Evolutionary conservation across 495 filamentous ascomycete species (phyloP).

Genomic region (Sordaria brevicollis): DNA sequence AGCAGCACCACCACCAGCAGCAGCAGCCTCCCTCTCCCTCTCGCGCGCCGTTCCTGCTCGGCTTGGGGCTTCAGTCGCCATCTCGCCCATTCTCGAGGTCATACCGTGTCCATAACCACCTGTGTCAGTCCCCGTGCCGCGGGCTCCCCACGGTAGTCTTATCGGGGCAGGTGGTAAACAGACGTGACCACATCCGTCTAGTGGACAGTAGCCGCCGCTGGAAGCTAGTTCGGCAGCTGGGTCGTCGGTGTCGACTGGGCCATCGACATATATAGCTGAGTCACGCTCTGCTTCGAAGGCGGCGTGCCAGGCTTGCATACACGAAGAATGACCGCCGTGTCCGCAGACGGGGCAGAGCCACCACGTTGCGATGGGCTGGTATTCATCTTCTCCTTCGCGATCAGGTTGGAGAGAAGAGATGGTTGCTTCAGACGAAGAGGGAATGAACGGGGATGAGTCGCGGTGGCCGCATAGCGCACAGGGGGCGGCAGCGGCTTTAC

Average conservation of each 20-base stretch:
- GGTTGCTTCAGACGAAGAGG: not conserved
- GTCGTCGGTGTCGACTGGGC: constrained; percentile 2
- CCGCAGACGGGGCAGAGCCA: constrained; percentile 65
- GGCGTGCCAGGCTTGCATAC: constrained; percentile 55
- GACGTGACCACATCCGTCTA: constrained; percentile 62
- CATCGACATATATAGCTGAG: not conserved
- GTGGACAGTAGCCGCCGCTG: constrained; percentile 62
- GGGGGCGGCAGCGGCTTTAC: constrained; percentile 28
- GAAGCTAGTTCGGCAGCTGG: constrained; percentile 27
- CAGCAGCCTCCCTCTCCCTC: constrained; percentile 2
- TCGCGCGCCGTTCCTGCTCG: constrained; percentile 28
- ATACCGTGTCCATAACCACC: constrained; percentile 21
- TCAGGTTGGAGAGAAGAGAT: not conserved
- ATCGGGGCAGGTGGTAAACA: constrained; percentile 56
- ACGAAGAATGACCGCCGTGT: constrained; percentile 63
- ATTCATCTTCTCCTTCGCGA: not conserved
- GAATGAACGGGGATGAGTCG: constrained; percentile 15
- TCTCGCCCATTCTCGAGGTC: constrained; percentile 34
- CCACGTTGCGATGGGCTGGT: constrained; percentile 39
- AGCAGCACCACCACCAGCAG: constrained; percentile 2
- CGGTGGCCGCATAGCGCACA: constrained; percentile 36
- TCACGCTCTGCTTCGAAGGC: constrained; percentile 10
- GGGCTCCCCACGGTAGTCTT: not conserved
- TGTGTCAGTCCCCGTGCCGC: not conserved
- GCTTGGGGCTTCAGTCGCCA: constrained; percentile 31